phyloP scores from a whole-genome alignment of 331 rosid species.

The Malus hybrid region DNA sequence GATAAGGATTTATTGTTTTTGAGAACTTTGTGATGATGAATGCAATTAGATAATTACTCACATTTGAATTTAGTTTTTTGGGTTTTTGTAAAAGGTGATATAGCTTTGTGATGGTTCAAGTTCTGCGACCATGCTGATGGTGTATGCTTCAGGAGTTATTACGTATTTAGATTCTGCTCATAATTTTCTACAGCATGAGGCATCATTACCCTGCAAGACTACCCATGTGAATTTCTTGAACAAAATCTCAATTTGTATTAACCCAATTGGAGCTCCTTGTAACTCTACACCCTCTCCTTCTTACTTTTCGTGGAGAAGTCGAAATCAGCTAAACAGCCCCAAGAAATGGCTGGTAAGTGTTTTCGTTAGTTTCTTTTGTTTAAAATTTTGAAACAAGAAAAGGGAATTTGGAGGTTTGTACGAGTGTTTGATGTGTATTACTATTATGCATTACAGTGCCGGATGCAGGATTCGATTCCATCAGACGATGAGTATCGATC shows the following conservation, averaged over 20 bases:
- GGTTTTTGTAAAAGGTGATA: not conserved
- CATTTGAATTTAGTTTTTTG: not conserved
- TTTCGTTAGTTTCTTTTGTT: not conserved
- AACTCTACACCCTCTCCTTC: constrained; percentile 27
- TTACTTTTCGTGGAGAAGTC: constrained; percentile 40
- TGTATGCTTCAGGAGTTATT: constrained; percentile 50
- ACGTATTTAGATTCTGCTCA: constrained; percentile 29
- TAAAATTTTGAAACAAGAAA: not conserved
- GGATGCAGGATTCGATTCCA: constrained; percentile 50
- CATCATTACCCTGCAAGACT: constrained; percentile 36
- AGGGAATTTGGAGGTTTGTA: not conserved
- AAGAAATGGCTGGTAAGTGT: constrained; percentile 70
- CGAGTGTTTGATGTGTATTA: constrained; percentile 8
- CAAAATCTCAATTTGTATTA: constrained; percentile 21
- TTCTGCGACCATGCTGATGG: constrained; percentile 57
- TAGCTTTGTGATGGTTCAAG: constrained; percentile 3
- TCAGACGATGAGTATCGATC: constrained; percentile 86
- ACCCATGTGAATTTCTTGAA: constrained; percentile 44
- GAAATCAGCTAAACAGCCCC: constrained; percentile 43
- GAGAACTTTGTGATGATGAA: not conserved
- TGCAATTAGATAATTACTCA: constrained; percentile 1
- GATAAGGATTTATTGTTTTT: too few relatives aligned
- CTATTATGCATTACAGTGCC: constrained; percentile 38
- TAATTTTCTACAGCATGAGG: constrained; percentile 17
- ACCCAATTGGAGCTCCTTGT: constrained; percentile 27